These are phyloP conservation scores for Begonia masoniana DNA, from an alignment of 306 rosid genomes.

Conservation along the genomic window DNA sequence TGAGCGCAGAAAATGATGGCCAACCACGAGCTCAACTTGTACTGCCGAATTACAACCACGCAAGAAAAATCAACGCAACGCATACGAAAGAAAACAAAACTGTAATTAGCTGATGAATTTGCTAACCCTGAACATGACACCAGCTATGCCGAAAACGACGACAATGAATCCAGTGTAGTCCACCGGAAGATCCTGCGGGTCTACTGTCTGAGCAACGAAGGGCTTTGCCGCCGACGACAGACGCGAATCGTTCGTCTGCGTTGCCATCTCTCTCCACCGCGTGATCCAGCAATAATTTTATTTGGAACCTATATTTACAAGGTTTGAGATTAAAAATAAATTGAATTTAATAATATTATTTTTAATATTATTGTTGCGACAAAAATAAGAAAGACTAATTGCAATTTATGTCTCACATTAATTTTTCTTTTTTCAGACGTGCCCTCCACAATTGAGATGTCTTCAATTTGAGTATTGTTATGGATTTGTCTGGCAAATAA, in stretches of 20 bases:
- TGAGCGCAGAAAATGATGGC: slow-evolving; percentile 96
- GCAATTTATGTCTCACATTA: too few relatives aligned
- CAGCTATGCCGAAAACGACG: slow-evolving; percentile 77
- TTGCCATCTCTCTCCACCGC: slow-evolving; percentile 56
- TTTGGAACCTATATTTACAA: too few relatives aligned
- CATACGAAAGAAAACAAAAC: background rate
- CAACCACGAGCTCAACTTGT: slow-evolving; percentile 92
- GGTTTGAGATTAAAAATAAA: too few relatives aligned
- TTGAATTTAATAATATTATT: too few relatives aligned
- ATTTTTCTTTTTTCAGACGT: too few relatives aligned
- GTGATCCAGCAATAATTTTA: too few relatives aligned
- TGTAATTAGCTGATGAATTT: background rate
- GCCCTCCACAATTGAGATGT: too few relatives aligned
- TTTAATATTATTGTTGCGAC: too few relatives aligned
- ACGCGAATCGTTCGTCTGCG: slow-evolving; percentile 81
- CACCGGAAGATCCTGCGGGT: slow-evolving; percentile 74
- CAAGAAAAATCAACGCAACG: background rate
- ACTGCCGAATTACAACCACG: slow-evolving; percentile 27
- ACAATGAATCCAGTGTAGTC: slow-evolving; percentile 92
- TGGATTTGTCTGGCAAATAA: too few relatives aligned
- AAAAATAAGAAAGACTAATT: too few relatives aligned
- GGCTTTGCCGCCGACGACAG: slow-evolving; percentile 83
- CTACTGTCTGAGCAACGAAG: slow-evolving; percentile 32
- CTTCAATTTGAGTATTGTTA: too few relatives aligned
- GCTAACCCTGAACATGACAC: slow-evolving; percentile 86